These are phyloP conservation scores for Jatropha multifida DNA, from an alignment of 441 rosid species.

Conservation along the genomic window DNA sequence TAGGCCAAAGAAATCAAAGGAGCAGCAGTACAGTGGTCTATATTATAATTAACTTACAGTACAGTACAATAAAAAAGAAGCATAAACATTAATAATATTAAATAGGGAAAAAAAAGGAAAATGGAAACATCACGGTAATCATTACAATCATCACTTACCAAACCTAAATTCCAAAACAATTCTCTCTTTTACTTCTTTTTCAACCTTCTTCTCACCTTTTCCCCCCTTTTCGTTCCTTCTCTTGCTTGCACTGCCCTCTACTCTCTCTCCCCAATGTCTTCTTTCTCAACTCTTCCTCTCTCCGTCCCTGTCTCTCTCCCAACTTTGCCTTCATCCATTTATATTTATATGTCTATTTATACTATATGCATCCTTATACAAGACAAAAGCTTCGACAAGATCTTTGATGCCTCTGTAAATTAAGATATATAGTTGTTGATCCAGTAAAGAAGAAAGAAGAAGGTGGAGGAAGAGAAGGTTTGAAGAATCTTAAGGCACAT, in stretches of 20 bases:
- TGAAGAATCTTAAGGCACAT: slow-evolving; percentile 23
- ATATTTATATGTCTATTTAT: background rate
- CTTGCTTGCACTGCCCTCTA: slow-evolving; percentile 26
- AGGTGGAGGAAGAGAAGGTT: slow-evolving; percentile 5
- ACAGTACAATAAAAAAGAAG: background rate
- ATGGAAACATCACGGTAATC: slow-evolving; percentile 38
- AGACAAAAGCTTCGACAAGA: slow-evolving; percentile 21
- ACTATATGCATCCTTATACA: background rate
- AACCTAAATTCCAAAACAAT: slow-evolving; percentile 41
- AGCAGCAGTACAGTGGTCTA: background rate
- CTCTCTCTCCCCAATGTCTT: slow-evolving; percentile 16
- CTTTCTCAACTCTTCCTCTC: slow-evolving; percentile 25
- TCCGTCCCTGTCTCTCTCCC: slow-evolving; percentile 10
- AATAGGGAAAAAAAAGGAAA: background rate
- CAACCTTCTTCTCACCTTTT: slow-evolving; percentile 30
- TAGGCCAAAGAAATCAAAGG: background rate
- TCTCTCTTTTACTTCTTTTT: slow-evolving; percentile 31
- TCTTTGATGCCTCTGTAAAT: slow-evolving; percentile 21
- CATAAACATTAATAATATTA: slow-evolving; percentile 1
- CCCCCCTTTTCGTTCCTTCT: slow-evolving; percentile 29
- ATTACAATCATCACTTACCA: slow-evolving; percentile 55
- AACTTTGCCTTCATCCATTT: slow-evolving; percentile 19
- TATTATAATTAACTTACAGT: background rate
- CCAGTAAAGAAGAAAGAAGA: slow-evolving; percentile 10
- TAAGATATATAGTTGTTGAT: background rate